These are phyloP conservation scores for Aspergillus fumigatiaffinis DNA, from an alignment of 2,329 filamentous ascomycete species.

Conservation along the genomic window DNA sequence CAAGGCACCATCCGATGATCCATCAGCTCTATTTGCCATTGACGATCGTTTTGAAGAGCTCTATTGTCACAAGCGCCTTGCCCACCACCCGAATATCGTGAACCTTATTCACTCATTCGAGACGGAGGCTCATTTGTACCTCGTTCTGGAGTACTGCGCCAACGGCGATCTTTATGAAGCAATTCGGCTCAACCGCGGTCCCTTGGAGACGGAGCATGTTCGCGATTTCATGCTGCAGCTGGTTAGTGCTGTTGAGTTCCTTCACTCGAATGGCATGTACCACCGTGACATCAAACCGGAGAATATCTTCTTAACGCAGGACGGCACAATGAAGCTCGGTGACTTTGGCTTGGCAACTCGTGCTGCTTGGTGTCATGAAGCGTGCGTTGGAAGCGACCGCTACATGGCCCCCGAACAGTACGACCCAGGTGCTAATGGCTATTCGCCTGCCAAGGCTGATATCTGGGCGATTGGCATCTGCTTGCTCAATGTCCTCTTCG, in stretches of 20 bases:
- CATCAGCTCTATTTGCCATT: conserved; percentile 61
- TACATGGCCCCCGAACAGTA: conserved; percentile 99
- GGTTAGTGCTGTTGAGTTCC: conserved; percentile 81
- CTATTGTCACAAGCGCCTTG: conserved; percentile 73
- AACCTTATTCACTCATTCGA: conserved; percentile 89
- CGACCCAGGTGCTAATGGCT: conserved; percentile 79
- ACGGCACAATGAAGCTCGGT: conserved; percentile 89
- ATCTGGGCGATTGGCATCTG: conserved; percentile 98
- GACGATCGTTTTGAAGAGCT: conserved; percentile 66
- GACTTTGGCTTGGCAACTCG: conserved; percentile 93
- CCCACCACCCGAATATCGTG: conserved; percentile 84
- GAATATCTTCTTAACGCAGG: conserved; percentile 91
- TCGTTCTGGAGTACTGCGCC: conserved; percentile 92
- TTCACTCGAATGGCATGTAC: conserved; percentile 86
- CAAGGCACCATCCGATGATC: conserved; percentile 66
- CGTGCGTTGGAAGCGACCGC: conserved; percentile 91
- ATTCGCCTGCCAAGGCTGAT: conserved; percentile 89
- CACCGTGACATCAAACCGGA: conserved; percentile 99
- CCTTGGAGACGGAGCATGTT: conserved; percentile 91
- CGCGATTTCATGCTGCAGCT: conserved; percentile 96
- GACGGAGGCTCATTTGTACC: conserved; percentile 81
- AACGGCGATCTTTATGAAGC: conserved; percentile 97
- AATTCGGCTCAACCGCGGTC: conserved; percentile 82
- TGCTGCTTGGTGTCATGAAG: conserved; percentile 86
- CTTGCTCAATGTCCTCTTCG: conserved; percentile 92